Evolutionary conservation across 768 basidiomycete species (phyloP), one percentile per base, ranked within the genome.

Genomic region (Macrolepiota fuliginosa): DNA sequence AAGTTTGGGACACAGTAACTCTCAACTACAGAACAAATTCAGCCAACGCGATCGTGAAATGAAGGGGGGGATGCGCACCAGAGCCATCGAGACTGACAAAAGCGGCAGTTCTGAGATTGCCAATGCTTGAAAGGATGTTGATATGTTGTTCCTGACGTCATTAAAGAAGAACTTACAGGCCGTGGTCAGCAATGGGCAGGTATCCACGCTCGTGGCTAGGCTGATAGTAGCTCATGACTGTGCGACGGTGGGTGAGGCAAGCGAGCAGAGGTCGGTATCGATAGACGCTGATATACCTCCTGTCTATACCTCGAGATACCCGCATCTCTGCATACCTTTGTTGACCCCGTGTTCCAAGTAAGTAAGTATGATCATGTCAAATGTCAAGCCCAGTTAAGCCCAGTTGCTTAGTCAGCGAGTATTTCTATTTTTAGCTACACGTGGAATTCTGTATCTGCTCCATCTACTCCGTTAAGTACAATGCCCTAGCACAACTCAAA

Each of bases 1-100:
- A 97, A 96, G 76, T 95, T 81, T 1, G 94, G 94, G 27, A 96
- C 83, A 68, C 95, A 97, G 73, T 94, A 95, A 64, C 90, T 92
- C 72, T 96, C 95, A 64, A 96, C 91, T 93, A 49, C 27, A 54
- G 17, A 46, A 27, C 24, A 47, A n/a, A 37, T 22, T 24, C 35
- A 24, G 40, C 36, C 55, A 24, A 56, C 36, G 5, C 22, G 19
- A 46, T 17, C 45, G 10, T 19, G 24, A 37, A 32, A n/a, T 19
- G 13, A 24, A 40, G 51, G n/a, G 60, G n/a, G 32, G 47, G 19
- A 13, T 53, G 69, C 73, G 68, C 74, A 92, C 91, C 83, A 11
- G 91, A 93, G 35, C 91, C 92, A 73, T 93, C 92, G 50, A 89
- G 77, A 76, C 89, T 91, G 72, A 94, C 81, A 72, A 94, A 74